A percentile compares a stretch with the other conserved stretches of the same genome.
Conservation (phyloP, 768 basidiomycete species). For the Panaeolus cyanescens region DNA sequence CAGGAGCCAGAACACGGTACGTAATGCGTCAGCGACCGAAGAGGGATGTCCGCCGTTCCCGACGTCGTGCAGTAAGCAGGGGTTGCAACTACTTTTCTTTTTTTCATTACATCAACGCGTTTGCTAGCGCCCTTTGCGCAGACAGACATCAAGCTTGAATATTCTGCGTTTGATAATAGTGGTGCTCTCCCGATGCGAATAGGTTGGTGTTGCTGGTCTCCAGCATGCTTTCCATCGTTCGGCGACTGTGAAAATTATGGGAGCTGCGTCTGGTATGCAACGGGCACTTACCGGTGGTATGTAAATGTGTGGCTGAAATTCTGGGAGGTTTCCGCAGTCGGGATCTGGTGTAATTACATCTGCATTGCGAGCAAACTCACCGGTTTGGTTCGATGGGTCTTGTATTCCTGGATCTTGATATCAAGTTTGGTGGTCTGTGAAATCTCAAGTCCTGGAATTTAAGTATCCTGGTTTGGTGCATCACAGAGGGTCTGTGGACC, state of each 20-base stretch:
- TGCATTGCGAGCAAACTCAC: no score
- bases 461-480: no score
- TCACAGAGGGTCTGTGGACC: no score
- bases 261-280: slow-evolving; percentile 3
- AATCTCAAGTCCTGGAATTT: no score
- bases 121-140: background rate
- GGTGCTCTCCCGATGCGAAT: background rate
- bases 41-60: background rate
- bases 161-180: background rate
- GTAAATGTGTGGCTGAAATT: background rate
- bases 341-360: no score
- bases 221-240: background rate
- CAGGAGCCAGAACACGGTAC: no score
- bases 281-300: no score
- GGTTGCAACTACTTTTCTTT: no score
- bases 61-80: background rate
- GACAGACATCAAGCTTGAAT: background rate
- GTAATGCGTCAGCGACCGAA: background rate
- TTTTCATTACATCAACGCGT: no score
- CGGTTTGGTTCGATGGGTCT: no score
- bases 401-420: no score
- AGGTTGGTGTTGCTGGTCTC: background rate
- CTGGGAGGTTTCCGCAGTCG: background rate
- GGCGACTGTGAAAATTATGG: background rate
- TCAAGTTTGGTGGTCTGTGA: no score